Evolutionary conservation across 108 stramenopile genomes (phyloP).

Genomic region (Ochromonas danica): DNA sequence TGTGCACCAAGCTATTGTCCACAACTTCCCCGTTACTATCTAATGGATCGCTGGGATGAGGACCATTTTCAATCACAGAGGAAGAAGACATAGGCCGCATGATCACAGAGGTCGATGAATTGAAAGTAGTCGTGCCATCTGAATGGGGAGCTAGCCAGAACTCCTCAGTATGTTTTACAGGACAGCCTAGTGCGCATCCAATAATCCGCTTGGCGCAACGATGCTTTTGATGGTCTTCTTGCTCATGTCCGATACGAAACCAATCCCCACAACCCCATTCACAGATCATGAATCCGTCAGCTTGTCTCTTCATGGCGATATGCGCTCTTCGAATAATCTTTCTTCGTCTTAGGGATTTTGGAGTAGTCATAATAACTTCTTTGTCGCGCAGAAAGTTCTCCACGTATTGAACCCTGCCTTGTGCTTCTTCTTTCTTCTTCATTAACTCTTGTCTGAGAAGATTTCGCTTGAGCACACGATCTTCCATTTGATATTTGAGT

Average conservation of each 20-base stretch:
- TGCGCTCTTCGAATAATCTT: constrained; percentile 41
- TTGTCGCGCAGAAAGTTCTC: background rate
- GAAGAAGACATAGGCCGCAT: no score
- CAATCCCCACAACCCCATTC: constrained; percentile 64
- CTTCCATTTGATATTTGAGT: constrained; percentile 4
- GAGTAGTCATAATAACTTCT: constrained; percentile 41
- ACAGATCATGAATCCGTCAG: constrained; percentile 56
- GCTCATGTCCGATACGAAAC: constrained; percentile 51
- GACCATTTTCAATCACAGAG: no score
- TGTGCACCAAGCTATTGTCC: background rate
- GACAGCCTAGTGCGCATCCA: constrained; percentile 57
- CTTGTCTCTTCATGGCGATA: constrained; percentile 56
- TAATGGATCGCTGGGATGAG: constrained; percentile 41
- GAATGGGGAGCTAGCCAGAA: constrained; percentile 12
- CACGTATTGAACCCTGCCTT: background rate
- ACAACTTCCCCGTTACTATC: background rate
- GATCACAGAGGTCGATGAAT: no score
- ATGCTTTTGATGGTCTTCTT: constrained; percentile 48
- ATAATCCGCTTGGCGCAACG: constrained; percentile 53
- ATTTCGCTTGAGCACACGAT: background rate
- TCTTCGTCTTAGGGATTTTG: constrained; percentile 29
- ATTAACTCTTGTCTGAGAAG: background rate
- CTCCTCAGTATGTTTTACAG: constrained; percentile 24
- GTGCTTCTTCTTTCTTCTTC: background rate
- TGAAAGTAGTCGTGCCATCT: no score